Base-by-base conservation (phyloP, 805 yeast genomes). In the Candida nemodendra region DNA sequence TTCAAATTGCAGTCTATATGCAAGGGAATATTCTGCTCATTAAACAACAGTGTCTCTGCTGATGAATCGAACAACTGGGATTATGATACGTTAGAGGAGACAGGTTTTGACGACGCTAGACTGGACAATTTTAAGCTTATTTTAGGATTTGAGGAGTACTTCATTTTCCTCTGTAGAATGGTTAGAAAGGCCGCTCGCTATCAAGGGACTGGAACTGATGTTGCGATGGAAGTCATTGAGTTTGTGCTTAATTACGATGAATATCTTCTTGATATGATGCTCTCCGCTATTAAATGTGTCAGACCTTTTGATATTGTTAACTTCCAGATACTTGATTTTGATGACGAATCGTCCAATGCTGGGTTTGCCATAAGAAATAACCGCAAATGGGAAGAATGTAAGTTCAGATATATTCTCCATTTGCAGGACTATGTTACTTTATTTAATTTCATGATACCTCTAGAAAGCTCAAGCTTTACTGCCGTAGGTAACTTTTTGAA, bases 361-460 rank as follows among this genome's bases (percentile, higher is more conserved):
- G 55, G 52, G 7, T 41, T 38, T 31, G 49, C 53, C 3, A 16
- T 32, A 14, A 36, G 30, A 17, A 25, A 30, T 11, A 23, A 25
- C 15, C 18, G 27, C 7, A 38, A 35, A 26, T 41, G 48, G 47
- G 43, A 39, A 24, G 50, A 44, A 29, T 32, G 37, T n/a, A 27
- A 34, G 17, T 51, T 37, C 32, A 30, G 39, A 13, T 51, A 42
- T 28, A 36, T 45, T 15, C 25, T 51, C 14, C 53, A 48, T 30
- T 12, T 51, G 3, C 53, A 48, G 30, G 55, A 51, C 17, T 18
- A 26, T 27, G 41, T 38, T 9, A 48, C 53, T 2, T 22, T 30
- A n/a, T 51, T 36, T 36, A 51, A 48, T 29, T 51, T 51, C 21
- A 13, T 51, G 36, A 12, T 42, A 3, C 55, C 55, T 11, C 18